Percentiles rank a stretch among this genome's conserved stretches.
phyloP scores from a whole-genome alignment of 1,284 basidiomycete genomes.

The Xanthoconium separans region DNA sequence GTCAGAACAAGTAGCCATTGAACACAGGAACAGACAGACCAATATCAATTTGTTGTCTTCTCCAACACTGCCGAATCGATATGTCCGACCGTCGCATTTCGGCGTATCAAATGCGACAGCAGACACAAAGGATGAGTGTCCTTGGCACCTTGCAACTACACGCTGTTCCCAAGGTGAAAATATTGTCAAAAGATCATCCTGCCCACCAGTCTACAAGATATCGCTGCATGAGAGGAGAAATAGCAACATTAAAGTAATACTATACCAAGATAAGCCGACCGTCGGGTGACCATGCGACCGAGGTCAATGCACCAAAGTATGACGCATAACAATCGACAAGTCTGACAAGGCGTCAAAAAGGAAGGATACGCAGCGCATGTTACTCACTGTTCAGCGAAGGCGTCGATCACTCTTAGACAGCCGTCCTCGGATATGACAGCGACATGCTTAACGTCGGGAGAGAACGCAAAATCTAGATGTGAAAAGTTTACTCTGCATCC shows the following conservation, averaged over 20 bases:
- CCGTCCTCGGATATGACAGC: conserved; percentile 90
- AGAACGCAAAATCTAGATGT: conserved; percentile 80
- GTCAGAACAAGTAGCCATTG: background rate
- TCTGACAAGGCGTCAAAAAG: conserved; percentile 38
- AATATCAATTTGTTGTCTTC: conserved; percentile 93
- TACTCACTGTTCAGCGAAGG: conserved; percentile 77
- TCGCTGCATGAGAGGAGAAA: conserved; percentile 1
- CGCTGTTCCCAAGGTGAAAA: conserved; percentile 90
- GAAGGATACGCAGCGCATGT: background rate
- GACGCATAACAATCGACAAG: conserved; percentile 88
- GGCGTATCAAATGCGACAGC: conserved; percentile 87
- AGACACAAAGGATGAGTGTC: conserved; percentile 93
- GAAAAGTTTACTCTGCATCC: background rate
- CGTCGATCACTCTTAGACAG: conserved; percentile 83
- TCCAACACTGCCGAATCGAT: conserved; percentile 89
- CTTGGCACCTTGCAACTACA: conserved; percentile 95
- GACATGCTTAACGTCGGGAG: conserved; percentile 85
- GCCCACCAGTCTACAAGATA: conserved; percentile 63
- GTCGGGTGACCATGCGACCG: conserved; percentile 93
- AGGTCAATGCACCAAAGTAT: conserved; percentile 89
- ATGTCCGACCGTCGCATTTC: conserved; percentile 82
- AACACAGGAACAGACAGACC: conserved; percentile 41
- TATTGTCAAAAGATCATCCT: conserved; percentile 94
- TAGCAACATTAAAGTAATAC: conserved; percentile 4
- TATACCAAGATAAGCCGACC: conserved; percentile 85